Percentiles rank a stretch among this genome's conserved stretches.
phyloP scores from a whole-genome alignment of 1,284 basidiomycete genomes.

The Ustilago xerochloae region DNA sequence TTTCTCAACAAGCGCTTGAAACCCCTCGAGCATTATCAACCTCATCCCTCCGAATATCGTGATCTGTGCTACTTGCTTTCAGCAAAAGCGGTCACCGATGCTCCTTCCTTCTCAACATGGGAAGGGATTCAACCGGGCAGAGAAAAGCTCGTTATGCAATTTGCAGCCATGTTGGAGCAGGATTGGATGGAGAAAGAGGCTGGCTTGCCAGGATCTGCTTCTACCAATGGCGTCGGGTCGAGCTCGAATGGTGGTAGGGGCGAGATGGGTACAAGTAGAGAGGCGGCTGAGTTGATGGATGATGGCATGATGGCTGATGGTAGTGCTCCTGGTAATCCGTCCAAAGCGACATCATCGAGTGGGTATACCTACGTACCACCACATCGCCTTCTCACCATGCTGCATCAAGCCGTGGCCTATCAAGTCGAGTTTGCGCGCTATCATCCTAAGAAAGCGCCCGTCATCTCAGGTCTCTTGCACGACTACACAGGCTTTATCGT shows the following conservation, averaged over 20 bases:
- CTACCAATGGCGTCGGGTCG: background rate
- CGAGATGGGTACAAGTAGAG: constrained; percentile 2
- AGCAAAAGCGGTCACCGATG: constrained; percentile 70
- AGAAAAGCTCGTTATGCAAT: constrained; percentile 69
- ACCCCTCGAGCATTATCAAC: constrained; percentile 72
- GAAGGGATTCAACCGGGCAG: constrained; percentile 69
- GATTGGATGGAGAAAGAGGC: constrained; percentile 57
- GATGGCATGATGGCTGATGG: constrained; percentile 31
- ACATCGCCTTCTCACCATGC: constrained; percentile 69
- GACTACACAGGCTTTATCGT: constrained; percentile 61
- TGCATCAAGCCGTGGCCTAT: constrained; percentile 71
- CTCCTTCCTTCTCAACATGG: constrained; percentile 71
- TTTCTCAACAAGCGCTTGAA: constrained; percentile 71
- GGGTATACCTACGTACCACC: constrained; percentile 68
- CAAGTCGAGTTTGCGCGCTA: constrained; percentile 69
- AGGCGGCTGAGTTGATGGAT: constrained; percentile 29
- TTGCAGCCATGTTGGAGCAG: constrained; percentile 60
- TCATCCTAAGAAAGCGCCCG: constrained; percentile 65
- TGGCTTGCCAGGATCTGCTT: constrained; percentile 32
- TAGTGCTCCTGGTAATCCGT: constrained; percentile 3
- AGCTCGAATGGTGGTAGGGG: constrained; percentile 1
- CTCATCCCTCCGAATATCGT: constrained; percentile 71
- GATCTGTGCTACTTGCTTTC: constrained; percentile 71
- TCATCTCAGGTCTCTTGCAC: constrained; percentile 61
- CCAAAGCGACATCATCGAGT: constrained; percentile 5